Conservation (phyloP, 352 stramenopile genomes). For the Pythium aquatile region DNA sequence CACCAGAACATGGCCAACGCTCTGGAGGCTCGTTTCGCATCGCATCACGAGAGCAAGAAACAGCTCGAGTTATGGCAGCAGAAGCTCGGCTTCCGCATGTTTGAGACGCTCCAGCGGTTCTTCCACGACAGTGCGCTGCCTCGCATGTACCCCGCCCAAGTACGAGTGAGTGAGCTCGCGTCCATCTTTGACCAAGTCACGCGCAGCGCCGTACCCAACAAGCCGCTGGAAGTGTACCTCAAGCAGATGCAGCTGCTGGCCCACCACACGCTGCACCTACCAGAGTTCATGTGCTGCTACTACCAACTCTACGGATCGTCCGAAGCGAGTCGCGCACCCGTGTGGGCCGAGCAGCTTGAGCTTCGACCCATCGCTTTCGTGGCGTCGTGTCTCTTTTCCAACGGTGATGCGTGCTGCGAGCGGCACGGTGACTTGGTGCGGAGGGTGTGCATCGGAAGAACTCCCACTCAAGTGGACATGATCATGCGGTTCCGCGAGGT, state of each 20-base stretch:
- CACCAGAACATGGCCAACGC: slow-evolving; percentile 47
- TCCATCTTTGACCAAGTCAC: slow-evolving; percentile 46
- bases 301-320: slow-evolving; percentile 61
- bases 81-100: slow-evolving; percentile 52
- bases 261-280: slow-evolving; percentile 50
- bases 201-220: slow-evolving; percentile 35
- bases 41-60: slow-evolving; percentile 50
- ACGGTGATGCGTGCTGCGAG: slow-evolving; percentile 46
- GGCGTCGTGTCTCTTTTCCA: slow-evolving; percentile 65
- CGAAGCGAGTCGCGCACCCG: slow-evolving; percentile 13
- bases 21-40: slow-evolving; percentile 56
- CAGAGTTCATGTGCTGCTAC: slow-evolving; percentile 69
- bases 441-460: slow-evolving; percentile 56
- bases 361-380: slow-evolving; percentile 57
- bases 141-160: slow-evolving; percentile 49
- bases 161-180: slow-evolving; percentile 41
- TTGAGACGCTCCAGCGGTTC: slow-evolving; percentile 54
- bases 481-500: slow-evolving; percentile 63
- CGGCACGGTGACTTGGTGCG: slow-evolving; percentile 59
- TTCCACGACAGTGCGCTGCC: slow-evolving; percentile 55
- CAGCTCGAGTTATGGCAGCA: slow-evolving; percentile 71
- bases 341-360: slow-evolving; percentile 38
- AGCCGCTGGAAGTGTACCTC: slow-evolving; percentile 58
- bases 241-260: slow-evolving; percentile 47
- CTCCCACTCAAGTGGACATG: slow-evolving; percentile 48